Evolutionary conservation across 139 green algal genomes (phyloP).

Genomic region (Chloropicon primus): DNA sequence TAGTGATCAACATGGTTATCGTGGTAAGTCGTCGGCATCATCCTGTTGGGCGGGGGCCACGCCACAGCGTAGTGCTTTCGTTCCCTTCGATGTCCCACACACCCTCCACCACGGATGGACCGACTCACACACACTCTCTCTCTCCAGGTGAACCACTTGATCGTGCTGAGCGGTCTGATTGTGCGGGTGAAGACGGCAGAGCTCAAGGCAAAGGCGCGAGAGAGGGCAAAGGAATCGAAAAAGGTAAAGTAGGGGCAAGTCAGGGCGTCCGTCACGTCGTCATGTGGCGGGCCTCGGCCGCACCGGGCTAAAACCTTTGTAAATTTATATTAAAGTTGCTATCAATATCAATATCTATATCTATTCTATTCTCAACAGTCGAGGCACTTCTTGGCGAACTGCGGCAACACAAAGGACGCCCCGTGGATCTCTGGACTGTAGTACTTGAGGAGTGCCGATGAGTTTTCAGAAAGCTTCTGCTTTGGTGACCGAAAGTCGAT

Average conservation of each 20-base stretch:
- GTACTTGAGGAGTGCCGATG: constrained; percentile 47
- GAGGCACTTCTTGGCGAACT: constrained; percentile 54
- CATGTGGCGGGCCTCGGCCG: too few species aligned
- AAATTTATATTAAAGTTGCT: too few species aligned
- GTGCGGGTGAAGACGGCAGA: not conserved
- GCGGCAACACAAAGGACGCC: constrained; percentile 79
- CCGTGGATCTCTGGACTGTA: constrained; percentile 76
- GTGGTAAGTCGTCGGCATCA: not conserved
- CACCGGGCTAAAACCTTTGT: too few species aligned
- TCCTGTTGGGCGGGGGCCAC: too few species aligned
- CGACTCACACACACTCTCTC: not conserved
- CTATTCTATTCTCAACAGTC: not conserved
- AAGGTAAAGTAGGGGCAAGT: not conserved
- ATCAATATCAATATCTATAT: too few species aligned
- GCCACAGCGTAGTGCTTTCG: too few species aligned
- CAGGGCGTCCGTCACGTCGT: too few species aligned
- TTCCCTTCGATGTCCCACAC: not conserved
- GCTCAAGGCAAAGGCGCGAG: not conserved
- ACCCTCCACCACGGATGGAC: too few species aligned
- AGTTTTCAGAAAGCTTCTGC: not conserved
- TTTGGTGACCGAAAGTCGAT: not conserved
- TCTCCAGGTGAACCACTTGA: not conserved
- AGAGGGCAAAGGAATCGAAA: not conserved
- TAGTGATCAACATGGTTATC: not conserved
- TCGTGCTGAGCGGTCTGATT: not conserved